A percentile compares a stretch with the other conserved stretches of the same genome.
Conservation (phyloP, 176 grass and related monocot genomes). For the Aegilops bicornis region DNA sequence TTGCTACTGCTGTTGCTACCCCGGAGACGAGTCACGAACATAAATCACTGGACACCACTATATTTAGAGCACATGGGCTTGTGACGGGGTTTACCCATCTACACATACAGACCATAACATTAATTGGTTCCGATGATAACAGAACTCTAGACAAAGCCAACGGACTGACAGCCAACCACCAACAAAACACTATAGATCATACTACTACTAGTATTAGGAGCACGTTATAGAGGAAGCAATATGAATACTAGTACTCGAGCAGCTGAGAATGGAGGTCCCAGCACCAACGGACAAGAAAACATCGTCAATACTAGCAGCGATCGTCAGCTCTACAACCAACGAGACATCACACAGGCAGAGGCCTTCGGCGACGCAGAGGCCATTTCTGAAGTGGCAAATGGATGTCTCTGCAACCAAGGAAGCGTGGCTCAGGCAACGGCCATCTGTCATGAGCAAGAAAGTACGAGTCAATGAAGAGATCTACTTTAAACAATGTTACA, state of each 20-base stretch:
- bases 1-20: no score
- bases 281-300: not conserved
- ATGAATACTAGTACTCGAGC: not conserved
- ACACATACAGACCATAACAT: no score
- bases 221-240: not conserved
- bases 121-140: not conserved
- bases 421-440: not conserved
- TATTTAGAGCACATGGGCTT: no score
- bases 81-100: no score
- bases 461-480: not conserved
- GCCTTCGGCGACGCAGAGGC: not conserved
- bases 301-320: not conserved
- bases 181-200: not conserved
- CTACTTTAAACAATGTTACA: not conserved
- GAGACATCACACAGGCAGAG: not conserved
- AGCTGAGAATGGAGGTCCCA: not conserved
- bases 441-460: constrained; percentile 9
- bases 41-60: no score
- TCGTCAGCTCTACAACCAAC: not conserved
- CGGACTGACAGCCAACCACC: not conserved
- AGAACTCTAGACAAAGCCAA: not conserved
- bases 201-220: not conserved
- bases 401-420: not conserved
- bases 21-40: no score
- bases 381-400: not conserved